A percentile compares a stretch with the other conserved stretches of the same genome.
These are phyloP conservation scores for Pseudotsuga menziesii DNA, from an alignment of 75 land plant species.

Conservation along the genomic window DNA sequence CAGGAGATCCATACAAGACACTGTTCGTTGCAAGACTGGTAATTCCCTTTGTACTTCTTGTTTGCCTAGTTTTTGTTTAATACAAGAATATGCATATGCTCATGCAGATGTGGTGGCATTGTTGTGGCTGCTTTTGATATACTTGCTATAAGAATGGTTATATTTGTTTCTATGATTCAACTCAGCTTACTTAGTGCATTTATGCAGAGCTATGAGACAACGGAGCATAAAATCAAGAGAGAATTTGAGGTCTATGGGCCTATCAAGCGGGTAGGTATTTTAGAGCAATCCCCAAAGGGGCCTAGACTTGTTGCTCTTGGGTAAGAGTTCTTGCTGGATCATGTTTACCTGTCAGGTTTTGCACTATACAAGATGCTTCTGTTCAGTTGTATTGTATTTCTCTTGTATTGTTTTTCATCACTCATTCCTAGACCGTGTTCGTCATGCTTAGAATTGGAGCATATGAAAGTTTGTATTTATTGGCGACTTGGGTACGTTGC, in stretches of 20 bases:
- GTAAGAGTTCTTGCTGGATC: slow-evolving; percentile 8
- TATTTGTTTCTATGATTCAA: neutral
- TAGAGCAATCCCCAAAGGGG: slow-evolving; percentile 19
- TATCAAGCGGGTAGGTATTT: slow-evolving; percentile 94
- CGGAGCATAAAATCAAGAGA: slow-evolving; percentile 93
- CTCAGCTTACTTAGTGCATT: slow-evolving; percentile 2
- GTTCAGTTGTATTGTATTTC: neutral
- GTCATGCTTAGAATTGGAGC: slow-evolving; percentile 13
- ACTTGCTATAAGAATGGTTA: neutral
- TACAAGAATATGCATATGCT: neutral
- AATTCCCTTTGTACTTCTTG: neutral
- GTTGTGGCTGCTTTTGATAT: neutral
- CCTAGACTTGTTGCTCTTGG: slow-evolving; percentile 12
- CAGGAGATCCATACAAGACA: slow-evolving; percentile 99
- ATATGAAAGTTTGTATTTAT: slow-evolving; percentile 4
- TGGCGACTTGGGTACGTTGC: slow-evolving; percentile 14
- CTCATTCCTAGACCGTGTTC: slow-evolving; percentile 4
- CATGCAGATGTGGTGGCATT: neutral
- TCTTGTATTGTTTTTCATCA: neutral
- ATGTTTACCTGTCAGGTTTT: slow-evolving; percentile 1
- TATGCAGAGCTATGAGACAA: slow-evolving; percentile 92
- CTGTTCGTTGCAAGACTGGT: slow-evolving; percentile 87
- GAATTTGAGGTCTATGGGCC: slow-evolving; percentile 99
- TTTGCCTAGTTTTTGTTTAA: neutral
- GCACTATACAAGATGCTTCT: neutral